phyloP scores from a whole-genome alignment of 164 flowering plant genomes.

The Echeveria elegans region DNA sequence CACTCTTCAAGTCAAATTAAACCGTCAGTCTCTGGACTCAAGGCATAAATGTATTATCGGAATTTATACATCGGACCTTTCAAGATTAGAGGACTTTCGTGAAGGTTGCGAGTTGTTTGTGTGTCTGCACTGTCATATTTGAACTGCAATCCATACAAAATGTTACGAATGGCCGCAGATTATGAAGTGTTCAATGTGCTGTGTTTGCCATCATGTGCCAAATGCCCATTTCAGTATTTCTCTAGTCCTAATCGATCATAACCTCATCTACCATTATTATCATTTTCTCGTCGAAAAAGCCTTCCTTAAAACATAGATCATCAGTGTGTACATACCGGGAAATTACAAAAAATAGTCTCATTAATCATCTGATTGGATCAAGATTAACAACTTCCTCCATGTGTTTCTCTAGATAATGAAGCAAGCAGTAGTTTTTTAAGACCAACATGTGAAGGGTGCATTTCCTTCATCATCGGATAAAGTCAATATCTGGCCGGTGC shows the following conservation, averaged over 20 bases:
- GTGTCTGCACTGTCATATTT: not conserved
- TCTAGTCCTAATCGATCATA: not conserved
- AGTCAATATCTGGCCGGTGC: not conserved
- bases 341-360: no score
- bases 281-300: no score
- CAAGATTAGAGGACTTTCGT: not conserved
- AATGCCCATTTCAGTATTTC: not conserved
- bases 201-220: slow-evolving; percentile 3
- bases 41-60: no score
- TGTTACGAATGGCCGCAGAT: not conserved
- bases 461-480: not conserved
- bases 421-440: not conserved
- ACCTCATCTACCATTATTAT: not conserved
- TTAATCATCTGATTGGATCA: not conserved
- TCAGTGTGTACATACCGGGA: not conserved
- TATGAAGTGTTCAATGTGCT: not conserved
- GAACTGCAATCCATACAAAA: not conserved
- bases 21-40: no score
- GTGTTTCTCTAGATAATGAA: not conserved
- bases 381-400: not conserved
- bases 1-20: no score
- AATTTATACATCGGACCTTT: no score
- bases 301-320: no score
- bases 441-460: not conserved
- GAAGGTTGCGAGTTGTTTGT: not conserved